Percentiles rank a stretch among this genome's conserved stretches.
Conservation (phyloP, 495 filamentous ascomycete genomes). For the Aspergillus incahuasiensis region DNA sequence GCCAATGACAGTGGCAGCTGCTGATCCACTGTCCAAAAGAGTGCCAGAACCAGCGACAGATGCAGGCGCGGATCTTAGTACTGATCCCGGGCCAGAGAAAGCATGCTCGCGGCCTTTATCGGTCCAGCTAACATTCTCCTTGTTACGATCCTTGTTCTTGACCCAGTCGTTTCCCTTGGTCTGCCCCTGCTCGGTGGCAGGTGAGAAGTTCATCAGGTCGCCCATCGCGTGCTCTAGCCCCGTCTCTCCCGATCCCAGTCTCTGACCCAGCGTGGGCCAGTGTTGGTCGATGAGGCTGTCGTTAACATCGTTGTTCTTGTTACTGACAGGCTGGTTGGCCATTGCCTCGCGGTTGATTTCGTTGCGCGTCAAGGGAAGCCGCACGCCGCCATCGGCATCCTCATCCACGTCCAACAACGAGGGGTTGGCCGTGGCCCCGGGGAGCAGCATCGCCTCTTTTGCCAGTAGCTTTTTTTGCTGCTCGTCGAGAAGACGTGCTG, state of each 20-base stretch:
- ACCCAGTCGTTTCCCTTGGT: not conserved
- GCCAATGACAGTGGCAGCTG: too few species aligned
- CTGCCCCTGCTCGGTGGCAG: not conserved
- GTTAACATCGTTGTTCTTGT: not conserved
- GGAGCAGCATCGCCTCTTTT: slow-evolving; percentile 18
- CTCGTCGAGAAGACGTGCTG: slow-evolving; percentile 28
- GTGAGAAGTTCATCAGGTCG: slow-evolving; percentile 16
- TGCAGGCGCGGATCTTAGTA: not conserved
- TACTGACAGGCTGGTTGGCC: slow-evolving; percentile 13
- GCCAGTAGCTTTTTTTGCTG: slow-evolving; percentile 38
- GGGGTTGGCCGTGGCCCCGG: slow-evolving; percentile 10
- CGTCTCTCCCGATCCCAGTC: not conserved
- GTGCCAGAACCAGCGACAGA: slow-evolving; percentile 1
- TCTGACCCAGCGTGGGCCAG: too few species aligned
- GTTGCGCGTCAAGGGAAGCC: not conserved
- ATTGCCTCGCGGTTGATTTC: slow-evolving; percentile 15
- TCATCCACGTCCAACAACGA: slow-evolving; percentile 2
- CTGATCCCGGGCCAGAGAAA: not conserved
- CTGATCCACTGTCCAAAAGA: not conserved
- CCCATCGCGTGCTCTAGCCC: not conserved
- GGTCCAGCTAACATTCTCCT: slow-evolving; percentile 1
- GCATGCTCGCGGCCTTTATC: not conserved
- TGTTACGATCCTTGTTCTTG: not conserved
- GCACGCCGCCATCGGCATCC: not conserved
- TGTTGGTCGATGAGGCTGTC: slow-evolving; percentile 12